Conservation (phyloP, 768 basidiomycete species). For the Scleroderma citrinum region DNA sequence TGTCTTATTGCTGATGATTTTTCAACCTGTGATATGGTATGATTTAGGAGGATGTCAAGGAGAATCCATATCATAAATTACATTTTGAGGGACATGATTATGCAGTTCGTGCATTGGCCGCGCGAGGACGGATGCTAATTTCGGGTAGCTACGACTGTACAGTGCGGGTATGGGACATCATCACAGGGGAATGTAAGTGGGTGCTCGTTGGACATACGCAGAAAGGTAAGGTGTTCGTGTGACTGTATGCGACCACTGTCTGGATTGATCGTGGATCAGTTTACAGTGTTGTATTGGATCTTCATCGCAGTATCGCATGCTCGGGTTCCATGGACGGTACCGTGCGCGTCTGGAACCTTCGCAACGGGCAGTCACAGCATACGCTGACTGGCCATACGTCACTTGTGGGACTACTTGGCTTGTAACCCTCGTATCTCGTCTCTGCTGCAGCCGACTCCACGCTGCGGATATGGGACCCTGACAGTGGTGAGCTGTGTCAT, state of each 20-base stretch:
- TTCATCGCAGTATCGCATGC: slow-evolving; percentile 80
- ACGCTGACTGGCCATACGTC: slow-evolving; percentile 89
- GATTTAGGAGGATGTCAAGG: slow-evolving; percentile 54
- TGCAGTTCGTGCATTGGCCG: slow-evolving; percentile 89
- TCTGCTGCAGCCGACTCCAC: slow-evolving; percentile 97
- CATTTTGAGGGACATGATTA: slow-evolving; percentile 86
- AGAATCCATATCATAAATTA: slow-evolving; percentile 87
- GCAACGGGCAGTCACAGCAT: slow-evolving; percentile 73
- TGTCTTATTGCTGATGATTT: slow-evolving; percentile 1
- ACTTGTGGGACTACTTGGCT: slow-evolving; percentile 86
- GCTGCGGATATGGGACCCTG: slow-evolving; percentile 90
- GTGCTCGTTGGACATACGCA: slow-evolving; percentile 83
- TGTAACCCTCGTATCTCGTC: slow-evolving; percentile 86
- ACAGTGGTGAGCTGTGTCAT: slow-evolving; percentile 71
- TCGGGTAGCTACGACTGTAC: slow-evolving; percentile 96
- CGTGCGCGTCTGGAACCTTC: slow-evolving; percentile 90
- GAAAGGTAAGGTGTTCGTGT: slow-evolving; percentile 55
- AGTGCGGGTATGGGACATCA: slow-evolving; percentile 92
- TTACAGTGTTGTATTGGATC: slow-evolving; percentile 92
- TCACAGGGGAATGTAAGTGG: slow-evolving; percentile 76
- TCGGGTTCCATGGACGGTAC: slow-evolving; percentile 99
- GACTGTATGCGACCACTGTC: neutral
- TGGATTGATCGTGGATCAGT: slow-evolving; percentile 41
- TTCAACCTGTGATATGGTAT: slow-evolving; percentile 5
- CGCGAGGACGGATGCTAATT: slow-evolving; percentile 82